Base-by-base conservation (phyloP, 1,284 basidiomycete genomes). In the Ceratobasidium sp. region DNA sequence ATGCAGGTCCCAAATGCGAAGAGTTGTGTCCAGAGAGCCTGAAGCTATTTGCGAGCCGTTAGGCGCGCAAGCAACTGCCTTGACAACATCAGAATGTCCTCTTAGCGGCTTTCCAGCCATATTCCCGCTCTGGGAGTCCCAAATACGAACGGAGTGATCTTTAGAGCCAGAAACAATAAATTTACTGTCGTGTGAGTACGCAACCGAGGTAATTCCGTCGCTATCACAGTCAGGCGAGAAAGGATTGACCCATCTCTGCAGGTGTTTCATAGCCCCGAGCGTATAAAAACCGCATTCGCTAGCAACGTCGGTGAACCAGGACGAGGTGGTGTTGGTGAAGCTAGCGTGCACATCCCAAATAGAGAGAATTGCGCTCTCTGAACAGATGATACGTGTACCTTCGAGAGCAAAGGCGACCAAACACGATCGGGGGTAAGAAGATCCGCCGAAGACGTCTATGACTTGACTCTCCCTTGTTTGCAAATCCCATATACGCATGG, bases 81-180 rank as follows among this genome's bases (percentile, higher is more conserved):
- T 61, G 58, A 61, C 18, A 26, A 40, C 15, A 5, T 20, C 23
- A 13, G 58, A 33, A 28, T 61, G 58, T 18, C 28, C 58, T 23
- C 28, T 28, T 15, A 61, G 23, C 23, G 58, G 58, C 2, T 61
- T 40, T 12, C 26, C 58, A 33, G 28, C 23, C 28, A 61, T 28
- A 18, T 28, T 26, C 15, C 28, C 23, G 18, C n/a, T n/a, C 23
- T 28, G 26, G 15, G 18, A 18, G 18, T 61, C 58, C 75, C 75
- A 77, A 23, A 69, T 28, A 20, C 53, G 39, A 49, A 77, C 56
- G 7, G 63, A 56, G 18, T 69, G 23, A 49, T 75, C 71, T 18
- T 42, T 15, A 12, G 75, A 77, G 10, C 64, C 75, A 39, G 75
- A 77, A 18, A 42, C 64, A 39, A 77, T 39, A 5, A 6, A 15